Evolutionary conservation across 1,284 basidiomycete genomes (phyloP).

Genomic region (Malassezia brasiliensis): DNA sequence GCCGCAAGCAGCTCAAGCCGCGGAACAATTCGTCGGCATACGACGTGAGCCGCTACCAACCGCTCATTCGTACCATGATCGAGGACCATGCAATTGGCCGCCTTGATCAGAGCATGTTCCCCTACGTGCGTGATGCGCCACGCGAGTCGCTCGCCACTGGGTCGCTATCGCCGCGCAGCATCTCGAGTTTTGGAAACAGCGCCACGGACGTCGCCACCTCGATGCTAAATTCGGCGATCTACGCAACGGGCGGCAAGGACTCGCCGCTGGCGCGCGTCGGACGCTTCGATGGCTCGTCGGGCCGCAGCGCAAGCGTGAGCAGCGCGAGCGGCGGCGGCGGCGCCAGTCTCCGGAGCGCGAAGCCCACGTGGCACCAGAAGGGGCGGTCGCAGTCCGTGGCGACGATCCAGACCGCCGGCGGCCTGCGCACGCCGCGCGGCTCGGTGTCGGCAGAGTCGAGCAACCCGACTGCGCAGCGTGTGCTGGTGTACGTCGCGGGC

Average conservation of each 20-base stretch:
- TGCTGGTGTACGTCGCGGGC: conserved; percentile 84
- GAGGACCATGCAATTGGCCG: conserved; percentile 75
- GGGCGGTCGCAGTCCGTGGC: conserved; percentile 13
- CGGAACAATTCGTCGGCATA: conserved; percentile 61
- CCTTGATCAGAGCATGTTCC: conserved; percentile 71
- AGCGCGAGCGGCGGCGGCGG: not conserved
- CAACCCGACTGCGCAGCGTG: conserved; percentile 62
- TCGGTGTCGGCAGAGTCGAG: conserved; percentile 1
- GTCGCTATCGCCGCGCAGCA: not conserved
- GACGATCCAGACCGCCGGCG: not conserved
- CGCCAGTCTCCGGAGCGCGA: conserved; percentile 18
- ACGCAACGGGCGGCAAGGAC: conserved; percentile 19
- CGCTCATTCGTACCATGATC: conserved; percentile 70
- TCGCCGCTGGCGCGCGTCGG: conserved; percentile 23
- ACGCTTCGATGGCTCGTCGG: conserved; percentile 14
- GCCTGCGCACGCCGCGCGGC: not conserved
- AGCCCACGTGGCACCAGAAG: conserved; percentile 22
- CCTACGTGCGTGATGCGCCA: conserved; percentile 81
- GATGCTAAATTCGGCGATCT: conserved; percentile 13
- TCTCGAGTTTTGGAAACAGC: not conserved
- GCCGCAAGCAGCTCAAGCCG: conserved; percentile 64
- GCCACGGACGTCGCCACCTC: conserved; percentile 16
- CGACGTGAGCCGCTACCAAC: conserved; percentile 87
- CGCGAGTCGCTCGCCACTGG: conserved; percentile 45
- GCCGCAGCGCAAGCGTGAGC: conserved; percentile 1